A percentile compares a stretch with the other conserved stretches of the same genome.
These are phyloP conservation scores for Populus tremula DNA, from an alignment of 345 rosid genomes.

Conservation along the genomic window DNA sequence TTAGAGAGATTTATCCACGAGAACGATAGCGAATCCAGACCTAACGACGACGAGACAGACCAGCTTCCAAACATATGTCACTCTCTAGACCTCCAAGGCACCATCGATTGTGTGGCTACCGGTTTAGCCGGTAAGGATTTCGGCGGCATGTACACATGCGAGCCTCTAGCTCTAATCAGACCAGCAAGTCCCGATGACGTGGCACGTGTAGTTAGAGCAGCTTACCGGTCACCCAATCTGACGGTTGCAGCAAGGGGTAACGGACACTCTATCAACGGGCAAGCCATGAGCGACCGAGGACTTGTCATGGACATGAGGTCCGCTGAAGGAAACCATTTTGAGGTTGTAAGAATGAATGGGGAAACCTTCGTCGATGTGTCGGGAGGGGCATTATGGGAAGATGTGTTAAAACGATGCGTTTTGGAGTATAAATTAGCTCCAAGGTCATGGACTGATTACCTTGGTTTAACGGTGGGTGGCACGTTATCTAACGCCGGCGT, in stretches of 20 bases:
- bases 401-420: conserved; percentile 65
- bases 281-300: conserved; percentile 84
- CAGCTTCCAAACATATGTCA: conserved; percentile 30
- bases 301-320: conserved; percentile 81
- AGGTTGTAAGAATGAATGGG: conserved; percentile 24
- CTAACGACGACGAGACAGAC: conserved; percentile 29
- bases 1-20: conserved; percentile 62
- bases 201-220: conserved; percentile 48
- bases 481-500: conserved; percentile 94
- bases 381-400: conserved; percentile 97
- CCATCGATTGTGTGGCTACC: conserved; percentile 34
- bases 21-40: conserved; percentile 55
- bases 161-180: conserved; percentile 60
- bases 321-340: conserved; percentile 45
- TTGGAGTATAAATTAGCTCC: conserved; percentile 57
- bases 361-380: conserved; percentile 50
- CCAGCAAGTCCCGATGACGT: conserved; percentile 69
- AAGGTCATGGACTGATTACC: conserved; percentile 89
- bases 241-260: conserved; percentile 95
- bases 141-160: conserved; percentile 64
- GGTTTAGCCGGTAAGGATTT: conserved; percentile 61
- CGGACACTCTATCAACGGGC: conserved; percentile 97
- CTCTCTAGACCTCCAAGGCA: conserved; percentile 58
- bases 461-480: conserved; percentile 85
- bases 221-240: conserved; percentile 46